A percentile compares a stretch with the other conserved stretches of the same genome.
Conservation (phyloP, 2,329 filamentous ascomycete species). For the Pseudogymnoascus sp. region DNA sequence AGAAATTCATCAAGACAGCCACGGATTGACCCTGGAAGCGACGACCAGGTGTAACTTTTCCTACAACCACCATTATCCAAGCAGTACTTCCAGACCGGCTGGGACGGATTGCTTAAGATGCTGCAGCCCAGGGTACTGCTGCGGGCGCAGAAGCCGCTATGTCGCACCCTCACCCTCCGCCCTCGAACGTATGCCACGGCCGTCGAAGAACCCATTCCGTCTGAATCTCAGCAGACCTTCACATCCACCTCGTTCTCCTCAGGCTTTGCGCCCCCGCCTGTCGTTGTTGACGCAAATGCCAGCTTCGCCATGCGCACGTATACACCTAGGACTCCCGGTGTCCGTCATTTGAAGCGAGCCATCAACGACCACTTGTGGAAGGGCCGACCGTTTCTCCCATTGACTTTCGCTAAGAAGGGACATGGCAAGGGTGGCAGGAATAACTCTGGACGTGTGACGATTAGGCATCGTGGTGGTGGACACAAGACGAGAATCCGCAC, state of each 20-base stretch:
- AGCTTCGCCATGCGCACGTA: slow-evolving; percentile 61
- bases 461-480: slow-evolving; percentile 87
- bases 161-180: slow-evolving; percentile 37
- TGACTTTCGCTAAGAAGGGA: slow-evolving; percentile 89
- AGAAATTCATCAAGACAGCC: slow-evolving; percentile 2
- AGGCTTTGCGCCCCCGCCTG: slow-evolving; percentile 37
- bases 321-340: slow-evolving; percentile 85
- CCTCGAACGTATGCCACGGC: slow-evolving; percentile 45
- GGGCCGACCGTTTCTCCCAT: slow-evolving; percentile 68
- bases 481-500: slow-evolving; percentile 85
- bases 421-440: slow-evolving; percentile 91
- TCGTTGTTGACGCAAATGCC: slow-evolving; percentile 32
- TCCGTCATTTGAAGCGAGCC: slow-evolving; percentile 82
- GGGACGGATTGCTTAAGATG: slow-evolving; percentile 36
- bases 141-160: slow-evolving; percentile 35
- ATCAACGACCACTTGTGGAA: slow-evolving; percentile 98
- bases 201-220: slow-evolving; percentile 29
- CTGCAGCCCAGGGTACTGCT: slow-evolving; percentile 57
- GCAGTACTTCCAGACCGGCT: neutral
- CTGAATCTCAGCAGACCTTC: slow-evolving; percentile 29
- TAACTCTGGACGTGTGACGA: slow-evolving; percentile 73
- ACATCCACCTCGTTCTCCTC: slow-evolving; percentile 23
- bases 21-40: slow-evolving; percentile 6
- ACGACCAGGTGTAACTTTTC: neutral
- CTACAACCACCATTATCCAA: slow-evolving; percentile 13